Evolutionary conservation across 495 filamentous ascomycete genomes (phyloP).

Genomic region (Aspergillus saccharolyticus): DNA sequence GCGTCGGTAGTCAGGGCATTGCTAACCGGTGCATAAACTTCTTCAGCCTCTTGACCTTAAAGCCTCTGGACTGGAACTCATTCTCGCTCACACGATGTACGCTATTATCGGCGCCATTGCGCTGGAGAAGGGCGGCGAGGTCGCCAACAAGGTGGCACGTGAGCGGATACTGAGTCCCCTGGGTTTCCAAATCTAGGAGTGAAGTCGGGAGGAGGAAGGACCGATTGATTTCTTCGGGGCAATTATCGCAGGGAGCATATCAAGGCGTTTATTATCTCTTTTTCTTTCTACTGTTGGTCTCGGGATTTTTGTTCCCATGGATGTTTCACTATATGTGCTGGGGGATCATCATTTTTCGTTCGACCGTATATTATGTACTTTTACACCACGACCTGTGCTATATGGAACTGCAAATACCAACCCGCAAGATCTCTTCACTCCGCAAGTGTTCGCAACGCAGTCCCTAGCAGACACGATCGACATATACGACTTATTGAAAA

Average conservation of each 20-base stretch:
- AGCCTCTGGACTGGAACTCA: conserved; percentile 63
- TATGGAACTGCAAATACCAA: conserved; percentile 17
- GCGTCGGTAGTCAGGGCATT: not conserved
- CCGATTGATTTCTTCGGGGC: conserved; percentile 14
- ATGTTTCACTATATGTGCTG: conserved; percentile 19
- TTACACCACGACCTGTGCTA: conserved; percentile 21
- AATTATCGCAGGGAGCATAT: conserved; percentile 37
- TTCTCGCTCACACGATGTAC: conserved; percentile 72
- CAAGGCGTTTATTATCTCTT: conserved; percentile 30
- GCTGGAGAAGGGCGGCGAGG: conserved; percentile 74
- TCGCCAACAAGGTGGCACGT: conserved; percentile 67
- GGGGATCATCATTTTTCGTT: conserved; percentile 11
- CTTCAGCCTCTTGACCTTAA: conserved; percentile 64
- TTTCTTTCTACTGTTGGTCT: conserved; percentile 16
- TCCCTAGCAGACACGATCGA: no score
- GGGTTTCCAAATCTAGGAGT: conserved; percentile 36
- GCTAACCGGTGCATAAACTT: not conserved
- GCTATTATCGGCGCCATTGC: conserved; percentile 84
- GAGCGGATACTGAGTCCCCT: conserved; percentile 67
- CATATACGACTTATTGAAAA: not conserved
- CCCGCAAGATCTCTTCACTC: conserved; percentile 7
- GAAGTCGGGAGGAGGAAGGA: conserved; percentile 12
- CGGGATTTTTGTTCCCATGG: conserved; percentile 2
- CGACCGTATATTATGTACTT: conserved; percentile 18
- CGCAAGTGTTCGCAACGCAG: no score